Conservation (phyloP, 306 rosid genomes). For the Macrotyloma uniflorum region DNA sequence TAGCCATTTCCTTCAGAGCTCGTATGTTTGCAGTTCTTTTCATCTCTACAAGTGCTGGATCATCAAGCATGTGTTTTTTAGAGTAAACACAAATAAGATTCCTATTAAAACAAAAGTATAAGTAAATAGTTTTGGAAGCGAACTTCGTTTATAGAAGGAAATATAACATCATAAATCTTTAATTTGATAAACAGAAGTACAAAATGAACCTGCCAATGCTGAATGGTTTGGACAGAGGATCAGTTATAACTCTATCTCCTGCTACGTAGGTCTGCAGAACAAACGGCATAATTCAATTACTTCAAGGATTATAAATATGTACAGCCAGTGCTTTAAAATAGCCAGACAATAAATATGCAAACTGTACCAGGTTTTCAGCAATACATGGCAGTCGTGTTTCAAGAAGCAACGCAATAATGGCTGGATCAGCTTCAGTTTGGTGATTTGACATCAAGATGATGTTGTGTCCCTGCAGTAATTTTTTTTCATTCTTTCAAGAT, state of each 20-base stretch:
- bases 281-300: conserved; percentile 47
- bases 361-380: conserved; percentile 79
- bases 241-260: conserved; percentile 93
- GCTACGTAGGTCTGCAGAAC: conserved; percentile 79
- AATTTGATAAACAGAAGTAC: conserved; percentile 35
- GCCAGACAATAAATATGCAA: conserved; percentile 28
- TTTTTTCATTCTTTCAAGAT: conserved; percentile 34
- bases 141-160: conserved; percentile 20
- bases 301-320: conserved; percentile 33
- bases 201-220: conserved; percentile 90
- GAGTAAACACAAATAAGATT: conserved; percentile 98
- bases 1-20: conserved; percentile 95
- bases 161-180: conserved; percentile 13
- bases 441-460: conserved; percentile 93
- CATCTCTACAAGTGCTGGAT: conserved; percentile 79
- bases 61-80: conserved; percentile 92
- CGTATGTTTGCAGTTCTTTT: conserved; percentile 88
- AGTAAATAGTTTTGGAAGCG: conserved; percentile 3
- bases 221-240: conserved; percentile 96
- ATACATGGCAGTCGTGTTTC: conserved; percentile 68
- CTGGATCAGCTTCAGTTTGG: conserved; percentile 99
- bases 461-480: conserved; percentile 87
- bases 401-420: conserved; percentile 83
- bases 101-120: conserved; percentile 48
- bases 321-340: conserved; percentile 17